Percentiles rank a stretch among this genome's conserved stretches.
These are phyloP conservation scores for Gentiana dahurica DNA, from an alignment of 257 asterid genomes.

Conservation along the genomic window DNA sequence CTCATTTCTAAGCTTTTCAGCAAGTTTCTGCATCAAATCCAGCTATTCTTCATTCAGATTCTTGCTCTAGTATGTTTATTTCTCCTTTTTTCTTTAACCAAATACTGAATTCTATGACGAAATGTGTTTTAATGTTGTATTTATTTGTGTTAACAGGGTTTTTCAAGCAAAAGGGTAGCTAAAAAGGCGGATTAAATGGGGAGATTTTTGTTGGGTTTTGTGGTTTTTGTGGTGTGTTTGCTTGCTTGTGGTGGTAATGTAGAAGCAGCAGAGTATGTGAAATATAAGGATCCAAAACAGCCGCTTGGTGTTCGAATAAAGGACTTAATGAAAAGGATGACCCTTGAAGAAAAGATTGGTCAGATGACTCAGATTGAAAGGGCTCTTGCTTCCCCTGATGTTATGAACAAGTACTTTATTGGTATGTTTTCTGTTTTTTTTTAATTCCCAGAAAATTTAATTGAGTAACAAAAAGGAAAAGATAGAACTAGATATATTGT, in stretches of 20 bases:
- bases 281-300: conserved; percentile 64
- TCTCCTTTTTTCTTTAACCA: no score
- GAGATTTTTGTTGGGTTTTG: conserved; percentile 18
- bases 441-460: neutral
- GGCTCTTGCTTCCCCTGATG: conserved; percentile 41
- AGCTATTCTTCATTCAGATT: no score
- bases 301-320: conserved; percentile 43
- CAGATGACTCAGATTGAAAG: conserved; percentile 89
- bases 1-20: no score
- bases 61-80: no score
- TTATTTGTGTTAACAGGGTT: conserved; percentile 1
- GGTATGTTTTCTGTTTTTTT: conserved; percentile 26
- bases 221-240: conserved; percentile 20
- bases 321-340: conserved; percentile 66
- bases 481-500: no score
- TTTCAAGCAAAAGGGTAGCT: conserved; percentile 12
- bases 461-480: no score
- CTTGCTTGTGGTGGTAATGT: conserved; percentile 17
- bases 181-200: conserved; percentile 20
- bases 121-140: neutral
- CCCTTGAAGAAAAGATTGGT: conserved; percentile 75
- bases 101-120: no score
- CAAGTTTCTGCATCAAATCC: no score
- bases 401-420: conserved; percentile 48
- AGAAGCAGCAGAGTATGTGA: conserved; percentile 40